Evolutionary conservation across 805 yeast species (phyloP), one percentile per base, ranked within the genome.

Genomic region (Starmera amethionina): DNA sequence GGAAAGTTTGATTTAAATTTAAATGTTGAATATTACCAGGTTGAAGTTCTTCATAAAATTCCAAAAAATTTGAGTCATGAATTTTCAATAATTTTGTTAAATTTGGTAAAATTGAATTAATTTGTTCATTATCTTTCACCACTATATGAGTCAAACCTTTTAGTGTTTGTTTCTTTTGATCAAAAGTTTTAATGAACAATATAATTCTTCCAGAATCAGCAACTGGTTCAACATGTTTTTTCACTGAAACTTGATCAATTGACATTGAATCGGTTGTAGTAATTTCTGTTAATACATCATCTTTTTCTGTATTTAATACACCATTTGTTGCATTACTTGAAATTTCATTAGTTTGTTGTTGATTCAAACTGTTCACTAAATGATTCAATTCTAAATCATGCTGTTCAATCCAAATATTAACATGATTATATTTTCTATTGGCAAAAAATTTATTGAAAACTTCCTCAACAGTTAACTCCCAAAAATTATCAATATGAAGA

Each of bases 401-500:
- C 37, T 85, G 88, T 46, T 84, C 93, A 30, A 83, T 70, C 63
- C 74, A 87, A 31, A 86, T 62, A 30, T 75, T 73, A 51, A 77
- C 61, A 43, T 70, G 69, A 42, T 70, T 63, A 53, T 69, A 58
- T 22, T 8, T 22, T 57, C 73, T 68, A 45, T 65, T 67, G 31
- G 67, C 60, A 49, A 70, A 70, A 43, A 62, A 62, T 42, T 64
- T 65, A 27, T 64, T 65, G 36, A 73, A 71, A 3, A 79, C 67
- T 34, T 73, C 73, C 31, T 72, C 79, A 16, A 84, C 62, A 0
- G 78, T 65, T 9, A 62, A 37, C 12, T 65, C 60, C 31, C 10
- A 9, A 4, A n/a, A n/a, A 13, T 32, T 15, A 32, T 58, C 54
- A 36, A 48, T 51, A 5, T 51, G 50, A 10, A 44, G 40, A 7